These are phyloP conservation scores for Coelastrella sp. DNA, from an alignment of 139 green algal genomes.

Conservation along the genomic window DNA sequence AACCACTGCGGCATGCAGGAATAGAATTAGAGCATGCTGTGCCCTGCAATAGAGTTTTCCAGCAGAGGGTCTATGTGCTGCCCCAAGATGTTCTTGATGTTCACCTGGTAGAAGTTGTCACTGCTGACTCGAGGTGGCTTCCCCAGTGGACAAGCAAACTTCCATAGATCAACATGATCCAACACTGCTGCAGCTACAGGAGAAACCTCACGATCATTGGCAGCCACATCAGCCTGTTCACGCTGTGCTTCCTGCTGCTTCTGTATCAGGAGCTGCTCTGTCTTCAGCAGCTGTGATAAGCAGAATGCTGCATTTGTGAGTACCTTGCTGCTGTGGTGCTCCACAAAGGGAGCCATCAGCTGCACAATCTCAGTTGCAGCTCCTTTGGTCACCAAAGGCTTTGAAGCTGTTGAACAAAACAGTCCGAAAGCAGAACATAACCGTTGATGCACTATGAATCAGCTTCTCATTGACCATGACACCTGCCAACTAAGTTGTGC, in stretches of 20 bases:
- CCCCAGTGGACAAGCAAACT: slow-evolving; percentile 1
- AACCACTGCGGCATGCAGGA: not conserved
- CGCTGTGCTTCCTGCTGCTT: not conserved
- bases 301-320: slow-evolving; percentile 22
- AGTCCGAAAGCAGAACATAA: not conserved
- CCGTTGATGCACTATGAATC: not conserved
- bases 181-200: slow-evolving; percentile 32
- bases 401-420: not conserved
- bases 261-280: not conserved
- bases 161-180: not conserved
- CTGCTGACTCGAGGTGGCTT: too few species aligned
- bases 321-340: not conserved
- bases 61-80: too few species aligned
- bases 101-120: slow-evolving; percentile 13
- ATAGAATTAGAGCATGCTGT: not conserved
- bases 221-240: not conserved
- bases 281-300: slow-evolving; percentile 7
- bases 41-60: too few species aligned
- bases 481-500: too few species aligned
- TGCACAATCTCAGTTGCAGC: not conserved
- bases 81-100: too few species aligned
- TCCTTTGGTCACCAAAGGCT: slow-evolving; percentile 8
- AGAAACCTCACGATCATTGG: not conserved
- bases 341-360: not conserved
- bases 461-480: too few species aligned